Conservation (phyloP, 2,329 filamentous ascomycete genomes). For the Pseudogymnoascus sp. region DNA sequence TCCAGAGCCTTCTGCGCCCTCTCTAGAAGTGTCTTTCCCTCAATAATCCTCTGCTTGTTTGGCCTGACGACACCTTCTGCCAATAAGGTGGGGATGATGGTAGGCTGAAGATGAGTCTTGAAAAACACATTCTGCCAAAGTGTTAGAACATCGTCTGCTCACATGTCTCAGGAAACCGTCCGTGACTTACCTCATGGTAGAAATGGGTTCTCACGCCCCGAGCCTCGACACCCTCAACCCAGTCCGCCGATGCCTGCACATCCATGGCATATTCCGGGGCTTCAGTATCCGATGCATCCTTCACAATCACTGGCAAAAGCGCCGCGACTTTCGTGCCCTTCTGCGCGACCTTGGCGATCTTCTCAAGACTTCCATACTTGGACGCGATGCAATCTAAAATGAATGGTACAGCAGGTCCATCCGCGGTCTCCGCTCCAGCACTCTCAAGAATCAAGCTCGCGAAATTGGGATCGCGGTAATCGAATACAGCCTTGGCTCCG, state of each 20-base stretch:
- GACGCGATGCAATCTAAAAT: conserved; percentile 51
- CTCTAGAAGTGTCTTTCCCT: conserved; percentile 31
- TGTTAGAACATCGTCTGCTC: conserved; percentile 8
- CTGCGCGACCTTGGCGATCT: conserved; percentile 43
- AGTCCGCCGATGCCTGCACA: conserved; percentile 34
- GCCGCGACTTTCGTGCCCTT: conserved; percentile 45
- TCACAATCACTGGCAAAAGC: conserved; percentile 51
- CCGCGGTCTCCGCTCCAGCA: conserved; percentile 10
- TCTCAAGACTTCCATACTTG: conserved; percentile 38
- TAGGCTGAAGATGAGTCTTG: conserved; percentile 29
- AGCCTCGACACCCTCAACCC: conserved; percentile 44
- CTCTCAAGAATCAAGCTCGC: conserved; percentile 17
- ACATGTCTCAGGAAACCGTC: neutral
- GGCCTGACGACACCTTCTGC: conserved; percentile 33
- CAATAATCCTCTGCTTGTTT: conserved; percentile 34
- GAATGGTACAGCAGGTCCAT: conserved; percentile 31
- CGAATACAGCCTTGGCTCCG: conserved; percentile 26
- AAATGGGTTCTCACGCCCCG: conserved; percentile 49
- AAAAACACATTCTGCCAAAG: conserved; percentile 43
- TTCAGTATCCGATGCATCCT: conserved; percentile 39
- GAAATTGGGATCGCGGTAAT: conserved; percentile 25
- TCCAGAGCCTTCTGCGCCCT: conserved; percentile 34
- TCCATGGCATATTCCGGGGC: conserved; percentile 49
- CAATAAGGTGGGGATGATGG: conserved; percentile 26
- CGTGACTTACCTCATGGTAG: conserved; percentile 38